These are phyloP conservation scores for Phytophthora ramorum DNA, from an alignment of 352 stramenopile genomes.

Conservation along the genomic window DNA sequence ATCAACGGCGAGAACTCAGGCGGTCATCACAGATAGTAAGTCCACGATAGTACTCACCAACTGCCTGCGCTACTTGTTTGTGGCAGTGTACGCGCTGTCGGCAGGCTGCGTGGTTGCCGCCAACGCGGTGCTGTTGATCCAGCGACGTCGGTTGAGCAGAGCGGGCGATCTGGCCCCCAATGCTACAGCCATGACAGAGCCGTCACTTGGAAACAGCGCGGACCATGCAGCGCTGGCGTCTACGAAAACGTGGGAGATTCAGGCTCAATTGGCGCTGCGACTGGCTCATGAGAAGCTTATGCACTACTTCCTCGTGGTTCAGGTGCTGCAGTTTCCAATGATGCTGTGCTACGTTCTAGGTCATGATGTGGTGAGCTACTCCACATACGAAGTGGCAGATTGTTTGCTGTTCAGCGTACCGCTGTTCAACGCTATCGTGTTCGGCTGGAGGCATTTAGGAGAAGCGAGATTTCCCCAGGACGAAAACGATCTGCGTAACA, in stretches of 20 bases:
- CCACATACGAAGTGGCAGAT: conserved; percentile 44
- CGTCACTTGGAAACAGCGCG: conserved; percentile 26
- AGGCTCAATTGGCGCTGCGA: conserved; percentile 34
- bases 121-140: conserved; percentile 43
- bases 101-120: conserved; percentile 36
- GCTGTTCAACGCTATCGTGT: conserved; percentile 62
- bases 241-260: conserved; percentile 41
- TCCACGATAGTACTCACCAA: conserved; percentile 5
- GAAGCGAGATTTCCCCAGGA: conserved; percentile 25
- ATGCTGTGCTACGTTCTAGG: conserved; percentile 51
- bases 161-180: conserved; percentile 20
- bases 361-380: conserved; percentile 29
- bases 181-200: conserved; percentile 19
- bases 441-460: conserved; percentile 43
- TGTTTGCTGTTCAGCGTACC: conserved; percentile 56
- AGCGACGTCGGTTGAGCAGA: conserved; percentile 16
- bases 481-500: conserved; percentile 28
- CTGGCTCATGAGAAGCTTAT: conserved; percentile 54
- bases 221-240: conserved; percentile 19
- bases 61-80: conserved; percentile 39
- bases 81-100: conserved; percentile 43
- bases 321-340: conserved; percentile 55
- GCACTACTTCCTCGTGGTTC: conserved; percentile 56
- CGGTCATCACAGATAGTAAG: conserved; percentile 28
- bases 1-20: conserved; percentile 43